Percentiles rank a stretch among this genome's conserved stretches.
phyloP scores from a whole-genome alignment of 2,329 filamentous ascomycete species.

The Colletotrichum gloeosporioides region DNA sequence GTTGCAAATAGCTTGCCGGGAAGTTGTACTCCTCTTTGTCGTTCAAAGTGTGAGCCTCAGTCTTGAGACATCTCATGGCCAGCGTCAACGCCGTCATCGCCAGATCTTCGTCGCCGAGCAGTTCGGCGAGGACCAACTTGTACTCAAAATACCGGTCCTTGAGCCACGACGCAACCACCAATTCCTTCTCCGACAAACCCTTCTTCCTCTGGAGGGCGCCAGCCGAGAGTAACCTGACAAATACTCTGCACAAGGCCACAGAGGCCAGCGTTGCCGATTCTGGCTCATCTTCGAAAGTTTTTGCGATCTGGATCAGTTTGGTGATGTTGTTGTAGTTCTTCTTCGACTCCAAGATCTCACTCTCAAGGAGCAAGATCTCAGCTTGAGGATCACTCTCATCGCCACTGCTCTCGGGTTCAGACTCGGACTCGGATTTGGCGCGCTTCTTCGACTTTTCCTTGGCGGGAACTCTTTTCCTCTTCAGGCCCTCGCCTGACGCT shows the following conservation, averaged over 20 bases:
- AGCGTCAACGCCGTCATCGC: constrained; percentile 77
- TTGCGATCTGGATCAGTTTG: constrained; percentile 65
- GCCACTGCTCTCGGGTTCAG: constrained; percentile 29
- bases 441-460: constrained; percentile 56
- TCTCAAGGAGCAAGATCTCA: constrained; percentile 77
- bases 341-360: constrained; percentile 81
- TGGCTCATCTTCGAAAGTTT: constrained; percentile 50
- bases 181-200: constrained; percentile 73
- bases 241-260: constrained; percentile 85
- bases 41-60: constrained; percentile 70
- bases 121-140: constrained; percentile 63
- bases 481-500: constrained; percentile 39
- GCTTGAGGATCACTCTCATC: constrained; percentile 60
- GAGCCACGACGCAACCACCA: constrained; percentile 78
- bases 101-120: constrained; percentile 68
- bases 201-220: constrained; percentile 73
- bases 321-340: constrained; percentile 93
- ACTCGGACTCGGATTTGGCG: constrained; percentile 49
- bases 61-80: constrained; percentile 83
- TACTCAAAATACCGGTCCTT: constrained; percentile 77
- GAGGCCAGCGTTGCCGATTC: constrained; percentile 71
- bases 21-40: constrained; percentile 72
- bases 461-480: constrained; percentile 56
- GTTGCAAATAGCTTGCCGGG: constrained; percentile 68
- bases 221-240: constrained; percentile 78